Conservation (phyloP, 352 stramenopile genomes). For the Globisporangium solare region DNA sequence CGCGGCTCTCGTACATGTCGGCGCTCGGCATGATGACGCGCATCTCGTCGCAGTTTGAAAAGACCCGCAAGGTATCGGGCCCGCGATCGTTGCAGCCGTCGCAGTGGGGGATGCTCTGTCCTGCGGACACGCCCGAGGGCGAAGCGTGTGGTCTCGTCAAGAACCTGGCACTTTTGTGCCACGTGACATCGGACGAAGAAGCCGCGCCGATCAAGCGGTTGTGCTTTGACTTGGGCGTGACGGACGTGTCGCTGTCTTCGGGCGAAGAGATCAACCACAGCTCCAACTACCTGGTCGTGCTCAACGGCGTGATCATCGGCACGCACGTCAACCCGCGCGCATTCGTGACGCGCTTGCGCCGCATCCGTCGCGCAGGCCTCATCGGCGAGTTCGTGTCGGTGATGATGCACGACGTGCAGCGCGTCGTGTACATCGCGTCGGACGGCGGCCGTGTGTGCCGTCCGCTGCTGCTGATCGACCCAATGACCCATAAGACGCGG, state of each 20-base stretch:
- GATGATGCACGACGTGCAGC: constrained; percentile 97
- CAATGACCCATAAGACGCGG: constrained; percentile 82
- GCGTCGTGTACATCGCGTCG: constrained; percentile 97
- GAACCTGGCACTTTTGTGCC: constrained; percentile 97
- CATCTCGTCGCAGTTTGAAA: constrained; percentile 99
- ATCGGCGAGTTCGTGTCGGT: constrained; percentile 98
- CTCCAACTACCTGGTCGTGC: constrained; percentile 96
- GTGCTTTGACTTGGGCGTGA: constrained; percentile 96
- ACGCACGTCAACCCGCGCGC: constrained; percentile 90
- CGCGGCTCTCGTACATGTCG: constrained; percentile 97
- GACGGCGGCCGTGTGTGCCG: constrained; percentile 98
- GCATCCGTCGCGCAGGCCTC: constrained; percentile 77
- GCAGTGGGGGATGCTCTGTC: constrained; percentile 99
- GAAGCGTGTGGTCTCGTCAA: constrained; percentile 99
- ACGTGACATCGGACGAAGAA: constrained; percentile 94
- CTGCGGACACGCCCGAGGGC: constrained; percentile 98
- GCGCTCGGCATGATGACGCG: constrained; percentile 99
- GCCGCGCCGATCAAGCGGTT: constrained; percentile 91
- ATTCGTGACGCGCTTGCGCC: constrained; percentile 85
- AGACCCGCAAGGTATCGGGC: constrained; percentile 98
- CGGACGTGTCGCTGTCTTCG: constrained; percentile 93
- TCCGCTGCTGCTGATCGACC: constrained; percentile 94
- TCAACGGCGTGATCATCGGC: constrained; percentile 99
- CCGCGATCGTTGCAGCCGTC: constrained; percentile 97
- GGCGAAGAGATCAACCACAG: constrained; percentile 96